Percentiles rank a stretch among this genome's conserved stretches.
Evolutionary conservation across 805 yeast species (phyloP).

Genomic region (Teunomyces gatunensis): DNA sequence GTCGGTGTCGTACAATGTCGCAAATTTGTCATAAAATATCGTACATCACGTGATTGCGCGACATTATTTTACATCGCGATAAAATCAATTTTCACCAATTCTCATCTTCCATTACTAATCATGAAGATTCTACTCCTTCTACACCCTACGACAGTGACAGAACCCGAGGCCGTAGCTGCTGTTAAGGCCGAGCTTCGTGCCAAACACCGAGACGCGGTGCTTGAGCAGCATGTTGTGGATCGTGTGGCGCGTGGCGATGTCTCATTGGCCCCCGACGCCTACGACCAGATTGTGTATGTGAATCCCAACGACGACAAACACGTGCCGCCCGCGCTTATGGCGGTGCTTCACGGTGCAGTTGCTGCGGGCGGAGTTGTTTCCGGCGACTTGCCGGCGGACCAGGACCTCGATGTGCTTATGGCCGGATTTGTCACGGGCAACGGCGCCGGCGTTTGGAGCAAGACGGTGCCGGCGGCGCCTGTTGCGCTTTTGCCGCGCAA

Average conservation of each 20-base stretch:
- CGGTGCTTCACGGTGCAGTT: slow-evolving; percentile 39
- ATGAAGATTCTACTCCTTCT: slow-evolving; percentile 45
- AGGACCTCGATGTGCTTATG: slow-evolving; percentile 60
- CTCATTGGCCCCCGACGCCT: slow-evolving; percentile 33
- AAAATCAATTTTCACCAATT: too few relatives aligned
- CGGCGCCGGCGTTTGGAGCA: slow-evolving; percentile 49
- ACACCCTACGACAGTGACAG: slow-evolving; percentile 67
- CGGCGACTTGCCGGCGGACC: slow-evolving; percentile 54
- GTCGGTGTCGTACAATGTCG: too few relatives aligned
- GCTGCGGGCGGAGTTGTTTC: slow-evolving; percentile 44
- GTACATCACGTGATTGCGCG: too few relatives aligned
- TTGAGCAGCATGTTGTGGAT: slow-evolving; percentile 54
- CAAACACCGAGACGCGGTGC: slow-evolving; percentile 25
- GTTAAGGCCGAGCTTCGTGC: slow-evolving; percentile 32
- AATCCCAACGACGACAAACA: slow-evolving; percentile 52
- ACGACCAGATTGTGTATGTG: slow-evolving; percentile 48
- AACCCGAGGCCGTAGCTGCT: slow-evolving; percentile 44
- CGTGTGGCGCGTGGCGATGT: slow-evolving; percentile 52
- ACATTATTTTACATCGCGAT: too few relatives aligned
- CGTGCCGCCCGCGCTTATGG: slow-evolving; percentile 46
- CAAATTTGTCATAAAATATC: too few relatives aligned
- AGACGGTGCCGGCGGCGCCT: slow-evolving; percentile 41
- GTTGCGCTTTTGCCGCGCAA: slow-evolving; percentile 25
- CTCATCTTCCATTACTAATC: neutral
- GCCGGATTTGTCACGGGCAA: slow-evolving; percentile 55